Conservation (phyloP, 495 filamentous ascomycete species). For the Rhypophila decipiens region DNA sequence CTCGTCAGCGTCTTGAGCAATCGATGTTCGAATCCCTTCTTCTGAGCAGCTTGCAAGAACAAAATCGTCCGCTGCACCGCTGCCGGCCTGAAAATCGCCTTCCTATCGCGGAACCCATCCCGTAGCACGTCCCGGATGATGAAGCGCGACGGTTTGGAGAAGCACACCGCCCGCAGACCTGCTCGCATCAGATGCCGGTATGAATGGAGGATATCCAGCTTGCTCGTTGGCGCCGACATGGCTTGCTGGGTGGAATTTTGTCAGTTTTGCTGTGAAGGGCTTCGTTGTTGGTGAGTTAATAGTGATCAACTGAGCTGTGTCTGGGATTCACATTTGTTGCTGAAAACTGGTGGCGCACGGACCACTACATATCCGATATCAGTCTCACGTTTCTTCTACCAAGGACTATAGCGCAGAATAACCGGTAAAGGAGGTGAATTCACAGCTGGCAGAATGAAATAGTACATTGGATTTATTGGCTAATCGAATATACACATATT, state of each 20-base stretch:
- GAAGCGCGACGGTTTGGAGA: slow-evolving; percentile 69
- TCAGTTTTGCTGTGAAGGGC: not conserved
- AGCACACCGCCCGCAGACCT: slow-evolving; percentile 70
- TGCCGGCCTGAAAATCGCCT: slow-evolving; percentile 48
- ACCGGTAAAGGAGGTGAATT: no score
- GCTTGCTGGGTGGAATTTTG: not conserved
- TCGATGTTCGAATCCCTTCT: slow-evolving; percentile 68
- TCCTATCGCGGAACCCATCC: slow-evolving; percentile 58
- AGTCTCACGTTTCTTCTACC: no score
- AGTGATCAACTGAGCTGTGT: not conserved
- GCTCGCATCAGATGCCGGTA: slow-evolving; percentile 76
- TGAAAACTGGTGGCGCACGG: no score
- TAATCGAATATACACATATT: no score
- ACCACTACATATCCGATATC: no score
- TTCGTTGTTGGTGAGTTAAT: not conserved
- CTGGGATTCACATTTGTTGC: no score
- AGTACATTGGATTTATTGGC: no score
- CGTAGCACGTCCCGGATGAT: slow-evolving; percentile 59
- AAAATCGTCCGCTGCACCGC: slow-evolving; percentile 66
- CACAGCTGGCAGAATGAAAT: no score
- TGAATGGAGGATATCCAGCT: slow-evolving; percentile 52
- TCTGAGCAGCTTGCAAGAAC: slow-evolving; percentile 63
- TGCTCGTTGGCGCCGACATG: not conserved
- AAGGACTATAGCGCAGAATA: no score
- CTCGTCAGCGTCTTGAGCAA: slow-evolving; percentile 70